These are phyloP conservation scores for Paecilomyces formosus DNA, from an alignment of 2,329 filamentous ascomycete genomes.

Conservation along the genomic window DNA sequence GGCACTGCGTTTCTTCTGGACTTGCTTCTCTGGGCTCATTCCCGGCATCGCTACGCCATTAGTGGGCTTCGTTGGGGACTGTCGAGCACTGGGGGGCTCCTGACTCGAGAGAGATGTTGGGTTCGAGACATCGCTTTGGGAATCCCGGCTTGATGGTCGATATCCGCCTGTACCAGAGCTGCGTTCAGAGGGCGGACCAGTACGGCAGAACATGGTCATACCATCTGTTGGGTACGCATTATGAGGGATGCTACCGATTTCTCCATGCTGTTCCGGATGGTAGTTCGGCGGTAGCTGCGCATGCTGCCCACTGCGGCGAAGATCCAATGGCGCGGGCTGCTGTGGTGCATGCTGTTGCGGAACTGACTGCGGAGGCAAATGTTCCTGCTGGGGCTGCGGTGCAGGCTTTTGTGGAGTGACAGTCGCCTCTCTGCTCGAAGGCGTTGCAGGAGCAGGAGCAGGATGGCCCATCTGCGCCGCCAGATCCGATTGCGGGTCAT, in stretches of 20 bases:
- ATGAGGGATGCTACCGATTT: slow-evolving; percentile 67
- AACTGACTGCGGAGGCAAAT: slow-evolving; percentile 3
- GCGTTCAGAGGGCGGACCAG: slow-evolving; percentile 61
- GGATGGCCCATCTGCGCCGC: slow-evolving; percentile 61
- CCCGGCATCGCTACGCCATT: slow-evolving; percentile 34
- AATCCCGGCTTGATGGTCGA: slow-evolving; percentile 76
- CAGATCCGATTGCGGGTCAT: slow-evolving; percentile 71
- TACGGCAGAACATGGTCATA: slow-evolving; percentile 94
- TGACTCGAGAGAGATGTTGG: slow-evolving; percentile 83
- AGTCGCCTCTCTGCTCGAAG: slow-evolving; percentile 45
- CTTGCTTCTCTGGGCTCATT: slow-evolving; percentile 55
- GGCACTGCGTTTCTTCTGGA: slow-evolving; percentile 65
- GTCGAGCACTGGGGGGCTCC: slow-evolving; percentile 66
- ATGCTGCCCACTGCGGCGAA: slow-evolving; percentile 29
- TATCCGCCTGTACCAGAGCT: slow-evolving; percentile 62
- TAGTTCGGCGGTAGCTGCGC: slow-evolving; percentile 35
- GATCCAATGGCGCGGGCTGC: slow-evolving; percentile 30
- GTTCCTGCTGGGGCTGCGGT: slow-evolving; percentile 11
- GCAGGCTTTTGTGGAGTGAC: slow-evolving; percentile 26
- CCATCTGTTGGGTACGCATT: slow-evolving; percentile 92
- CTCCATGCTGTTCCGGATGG: slow-evolving; percentile 54
- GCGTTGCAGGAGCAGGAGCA: slow-evolving; percentile 37
- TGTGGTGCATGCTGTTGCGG: slow-evolving; percentile 18
- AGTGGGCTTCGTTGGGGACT: slow-evolving; percentile 62
- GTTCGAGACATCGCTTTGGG: slow-evolving; percentile 83